Percentiles rank a stretch among this genome's conserved stretches.
phyloP scores from a whole-genome alignment of 2,329 filamentous ascomycete species.

The Parastagonospora nodorum region DNA sequence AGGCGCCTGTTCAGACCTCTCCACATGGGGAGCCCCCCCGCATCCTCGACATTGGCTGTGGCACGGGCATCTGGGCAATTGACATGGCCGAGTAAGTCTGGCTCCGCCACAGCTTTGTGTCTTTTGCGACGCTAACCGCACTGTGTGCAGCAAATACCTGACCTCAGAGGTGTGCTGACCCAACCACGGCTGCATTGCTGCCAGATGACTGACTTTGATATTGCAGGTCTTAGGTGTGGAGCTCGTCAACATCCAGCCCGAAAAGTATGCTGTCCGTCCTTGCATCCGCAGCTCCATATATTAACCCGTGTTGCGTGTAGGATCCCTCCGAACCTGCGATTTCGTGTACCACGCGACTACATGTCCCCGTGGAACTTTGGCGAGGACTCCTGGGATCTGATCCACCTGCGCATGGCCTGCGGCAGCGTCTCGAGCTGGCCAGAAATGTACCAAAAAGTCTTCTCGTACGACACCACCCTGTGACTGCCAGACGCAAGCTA shows the following conservation, averaged over 20 bases:
- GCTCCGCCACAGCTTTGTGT: conserved; percentile 21
- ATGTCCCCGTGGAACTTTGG: conserved; percentile 74
- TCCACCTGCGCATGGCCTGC: conserved; percentile 79
- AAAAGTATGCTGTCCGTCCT: conserved; percentile 52
- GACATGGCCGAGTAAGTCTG: conserved; percentile 75
- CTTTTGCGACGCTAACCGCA: conserved; percentile 32
- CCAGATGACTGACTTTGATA: conserved; percentile 32
- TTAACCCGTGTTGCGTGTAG: conserved; percentile 54
- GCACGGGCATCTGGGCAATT: conserved; percentile 90
- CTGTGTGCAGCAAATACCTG: conserved; percentile 55
- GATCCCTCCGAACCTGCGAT: conserved; percentile 71
- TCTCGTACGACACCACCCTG: conserved; percentile 56
- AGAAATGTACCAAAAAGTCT: conserved; percentile 72
- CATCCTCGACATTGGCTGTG: conserved; percentile 74
- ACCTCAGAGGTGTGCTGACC: conserved; percentile 55
- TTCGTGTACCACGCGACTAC: conserved; percentile 73
- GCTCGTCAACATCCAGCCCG: conserved; percentile 65
- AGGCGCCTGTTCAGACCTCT: conserved; percentile 47
- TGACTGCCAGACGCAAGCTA: conserved; percentile 19
- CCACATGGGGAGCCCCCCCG: conserved; percentile 50
- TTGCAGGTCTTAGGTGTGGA: conserved; percentile 63
- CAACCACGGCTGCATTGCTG: conserved; percentile 12
- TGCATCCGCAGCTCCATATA: conserved; percentile 43
- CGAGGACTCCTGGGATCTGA: conserved; percentile 76
- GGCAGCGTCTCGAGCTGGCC: conserved; percentile 81